These are phyloP conservation scores for Candida caryicola DNA, from an alignment of 805 yeast species.

Conservation along the genomic window DNA sequence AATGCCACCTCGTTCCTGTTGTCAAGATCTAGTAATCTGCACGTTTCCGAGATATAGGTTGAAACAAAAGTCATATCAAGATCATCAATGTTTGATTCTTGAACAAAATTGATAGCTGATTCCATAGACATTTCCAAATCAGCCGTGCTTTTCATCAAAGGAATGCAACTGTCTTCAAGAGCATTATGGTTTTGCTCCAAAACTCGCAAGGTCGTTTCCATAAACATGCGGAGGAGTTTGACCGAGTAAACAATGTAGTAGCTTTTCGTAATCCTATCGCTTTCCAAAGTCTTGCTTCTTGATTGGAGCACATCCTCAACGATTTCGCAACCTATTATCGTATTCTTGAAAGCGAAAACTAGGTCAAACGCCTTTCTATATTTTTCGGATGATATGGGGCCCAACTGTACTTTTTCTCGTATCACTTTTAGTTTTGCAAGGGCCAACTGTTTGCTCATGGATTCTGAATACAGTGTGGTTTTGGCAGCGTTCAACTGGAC, in stretches of 20 bases:
- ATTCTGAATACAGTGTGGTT: slow-evolving; percentile 9
- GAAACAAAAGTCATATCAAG: not conserved
- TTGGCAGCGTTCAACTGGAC: slow-evolving; percentile 15
- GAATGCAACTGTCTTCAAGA: not conserved
- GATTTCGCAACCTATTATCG: not conserved
- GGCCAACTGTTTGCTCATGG: slow-evolving; percentile 11
- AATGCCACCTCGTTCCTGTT: too few relatives aligned
- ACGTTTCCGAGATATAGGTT: not conserved
- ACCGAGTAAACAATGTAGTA: not conserved
- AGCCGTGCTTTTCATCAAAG: not conserved
- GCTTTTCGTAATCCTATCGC: not conserved
- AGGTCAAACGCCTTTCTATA: not conserved
- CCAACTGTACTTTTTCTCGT: slow-evolving; percentile 4
- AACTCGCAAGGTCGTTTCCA: not conserved
- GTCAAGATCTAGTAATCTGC: too few relatives aligned
- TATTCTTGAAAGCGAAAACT: slow-evolving; percentile 1
- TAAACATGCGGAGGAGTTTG: not conserved
- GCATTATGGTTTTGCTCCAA: not conserved
- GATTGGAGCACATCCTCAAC: not conserved
- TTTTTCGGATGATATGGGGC: not conserved
- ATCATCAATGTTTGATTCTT: slow-evolving; percentile 1
- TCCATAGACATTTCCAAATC: not conserved
- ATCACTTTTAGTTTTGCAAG: slow-evolving; percentile 9
- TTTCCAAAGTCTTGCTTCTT: too few relatives aligned
- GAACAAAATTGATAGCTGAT: not conserved